Conservation (phyloP, 768 basidiomycete species). For the Tricholoma terreum region DNA sequence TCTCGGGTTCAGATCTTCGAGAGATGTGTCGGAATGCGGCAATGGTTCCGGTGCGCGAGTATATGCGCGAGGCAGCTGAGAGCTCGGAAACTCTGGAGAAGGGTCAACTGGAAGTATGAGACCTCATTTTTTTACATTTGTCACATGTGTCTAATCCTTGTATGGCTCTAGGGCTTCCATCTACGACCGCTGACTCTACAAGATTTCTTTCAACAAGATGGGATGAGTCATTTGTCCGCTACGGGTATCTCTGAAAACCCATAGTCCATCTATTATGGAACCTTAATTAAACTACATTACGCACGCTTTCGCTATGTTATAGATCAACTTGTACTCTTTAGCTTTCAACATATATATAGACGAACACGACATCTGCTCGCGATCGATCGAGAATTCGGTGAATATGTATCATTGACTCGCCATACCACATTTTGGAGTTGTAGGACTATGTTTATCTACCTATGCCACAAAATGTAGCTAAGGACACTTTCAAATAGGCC, state of each 20-base stretch:
- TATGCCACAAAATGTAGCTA: too few species aligned
- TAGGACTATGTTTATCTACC: too few species aligned
- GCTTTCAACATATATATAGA: too few species aligned
- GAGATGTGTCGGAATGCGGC: constrained; percentile 93
- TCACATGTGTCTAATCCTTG: background rate
- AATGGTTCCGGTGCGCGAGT: constrained; percentile 88
- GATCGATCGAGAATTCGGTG: too few species aligned
- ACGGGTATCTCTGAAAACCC: constrained; percentile 9
- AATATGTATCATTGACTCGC: too few species aligned
- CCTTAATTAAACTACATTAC: constrained; percentile 11
- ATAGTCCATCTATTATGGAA: constrained; percentile 14
- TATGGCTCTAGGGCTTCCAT: constrained; percentile 62
- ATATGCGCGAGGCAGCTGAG: constrained; percentile 52
- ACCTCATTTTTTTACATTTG: background rate
- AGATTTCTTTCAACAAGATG: constrained; percentile 62
- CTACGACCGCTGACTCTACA: constrained; percentile 66
- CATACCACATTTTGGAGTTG: too few species aligned
- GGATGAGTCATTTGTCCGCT: constrained; percentile 35
- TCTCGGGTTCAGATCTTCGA: constrained; percentile 87
- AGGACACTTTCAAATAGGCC: too few species aligned
- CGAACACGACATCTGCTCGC: too few species aligned
- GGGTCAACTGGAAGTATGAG: constrained; percentile 46
- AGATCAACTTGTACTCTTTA: too few species aligned
- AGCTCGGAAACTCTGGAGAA: constrained; percentile 42
- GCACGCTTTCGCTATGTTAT: constrained; percentile 1